Base-by-base conservation (phyloP, 2,329 filamentous ascomycete genomes). In the Scytalidium sp. region DNA sequence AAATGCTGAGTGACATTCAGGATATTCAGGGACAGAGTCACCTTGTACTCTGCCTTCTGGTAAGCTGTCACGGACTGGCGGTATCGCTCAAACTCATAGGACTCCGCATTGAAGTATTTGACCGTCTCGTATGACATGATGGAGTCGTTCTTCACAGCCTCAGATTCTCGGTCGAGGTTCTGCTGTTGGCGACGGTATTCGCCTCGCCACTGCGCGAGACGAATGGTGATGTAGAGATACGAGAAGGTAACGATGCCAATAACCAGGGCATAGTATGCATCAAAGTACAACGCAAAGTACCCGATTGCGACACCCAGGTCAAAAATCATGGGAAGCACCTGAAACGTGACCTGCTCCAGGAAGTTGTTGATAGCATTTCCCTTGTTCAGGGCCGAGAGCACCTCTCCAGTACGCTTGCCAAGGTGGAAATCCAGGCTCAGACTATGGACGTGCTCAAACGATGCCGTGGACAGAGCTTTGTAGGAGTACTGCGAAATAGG, bases 111-210 rank as follows among this genome's bases (percentile, higher is more conserved):
- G 75, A 94, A 94, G 63, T 93, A 93, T 66, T 93, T 94, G 65
- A 93, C 89, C 2, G 88, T 93, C 72, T 99, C 94, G 67, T 97
- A 99, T n/a, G 91, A 96, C 54, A 94, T 91, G 75, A 99, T 94
- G 0, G 94, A 97, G 68, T 99, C 94, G 65, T 97, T 97, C 71
- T 97, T 97, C 59, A 97, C 91, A 6, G 94, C 94, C 69, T 97
- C 93, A 70, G 97, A 91, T 70, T 97, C 91, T 55, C 94, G 82
- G 59, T 94, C 91, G 13, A 91, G 90, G 65, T 97, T 97, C 45
- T 93, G 93, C 87, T 97, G 97, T 63, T 93, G 83, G 53, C 94
- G 83, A 60, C 94, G 84, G 61, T 96, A 90, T 62, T 96, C 90
- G 6, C 92, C 90, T 60, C 94, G 82, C 74, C 91, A 96, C 54